Evolutionary conservation across 306 rosid species (phyloP).

Genomic region (Datisca glomerata): DNA sequence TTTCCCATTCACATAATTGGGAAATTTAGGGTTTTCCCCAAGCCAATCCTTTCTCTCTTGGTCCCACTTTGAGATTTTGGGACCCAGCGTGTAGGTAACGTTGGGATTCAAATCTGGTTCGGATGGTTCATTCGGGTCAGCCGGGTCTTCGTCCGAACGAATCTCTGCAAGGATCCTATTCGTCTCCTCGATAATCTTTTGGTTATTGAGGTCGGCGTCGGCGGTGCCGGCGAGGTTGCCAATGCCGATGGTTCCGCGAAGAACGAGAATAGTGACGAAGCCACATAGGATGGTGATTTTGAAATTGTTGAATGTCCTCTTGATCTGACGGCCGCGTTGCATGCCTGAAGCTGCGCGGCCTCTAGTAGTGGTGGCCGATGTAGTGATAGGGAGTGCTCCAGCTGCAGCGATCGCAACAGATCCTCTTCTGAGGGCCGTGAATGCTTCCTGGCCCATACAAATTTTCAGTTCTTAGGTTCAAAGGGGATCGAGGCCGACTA

Average conservation of each 20-base stretch:
- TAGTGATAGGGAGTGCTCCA: not conserved
- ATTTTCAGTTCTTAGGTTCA: no score
- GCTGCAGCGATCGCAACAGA: conserved; percentile 2
- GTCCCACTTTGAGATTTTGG: conserved; percentile 58
- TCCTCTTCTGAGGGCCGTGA: conserved; percentile 1
- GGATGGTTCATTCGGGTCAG: conserved; percentile 50
- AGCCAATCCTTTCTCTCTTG: conserved; percentile 47
- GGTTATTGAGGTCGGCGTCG: conserved; percentile 49
- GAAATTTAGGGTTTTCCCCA: conserved; percentile 42
- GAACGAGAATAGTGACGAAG: conserved; percentile 81
- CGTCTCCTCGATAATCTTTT: conserved; percentile 53
- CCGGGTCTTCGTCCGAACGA: conserved; percentile 68
- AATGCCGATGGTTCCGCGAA: conserved; percentile 81
- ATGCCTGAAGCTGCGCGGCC: conserved; percentile 17
- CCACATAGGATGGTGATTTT: conserved; percentile 83
- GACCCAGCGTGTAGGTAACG: conserved; percentile 58
- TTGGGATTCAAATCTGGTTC: conserved; percentile 33
- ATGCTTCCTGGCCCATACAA: not conserved
- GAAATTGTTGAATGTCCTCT: conserved; percentile 71
- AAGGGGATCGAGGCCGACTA: no score
- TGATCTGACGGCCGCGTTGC: conserved; percentile 85
- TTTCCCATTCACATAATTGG: conserved; percentile 45
- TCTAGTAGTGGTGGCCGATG: no score
- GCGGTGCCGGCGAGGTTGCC: conserved; percentile 41
- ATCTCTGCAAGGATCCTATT: conserved; percentile 80